A percentile compares a stretch with the other conserved stretches of the same genome.
Evolutionary conservation across 768 basidiomycete species (phyloP).

Genomic region (Dacryopinax primogenitus): DNA sequence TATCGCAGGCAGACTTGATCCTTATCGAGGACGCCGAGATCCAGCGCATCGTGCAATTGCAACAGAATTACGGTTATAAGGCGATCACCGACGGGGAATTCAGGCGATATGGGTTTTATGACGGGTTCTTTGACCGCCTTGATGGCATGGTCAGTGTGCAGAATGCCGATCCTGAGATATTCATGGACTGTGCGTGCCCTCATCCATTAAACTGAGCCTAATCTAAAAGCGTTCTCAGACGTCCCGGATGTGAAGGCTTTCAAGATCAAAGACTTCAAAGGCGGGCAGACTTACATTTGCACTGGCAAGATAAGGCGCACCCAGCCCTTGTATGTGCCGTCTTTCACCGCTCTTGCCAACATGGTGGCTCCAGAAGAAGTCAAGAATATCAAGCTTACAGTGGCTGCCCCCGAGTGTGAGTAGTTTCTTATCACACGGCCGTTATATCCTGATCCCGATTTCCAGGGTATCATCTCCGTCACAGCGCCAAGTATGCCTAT

Average conservation of each 20-base stretch:
- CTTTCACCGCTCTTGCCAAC: slow-evolving; percentile 48
- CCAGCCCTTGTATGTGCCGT: slow-evolving; percentile 47
- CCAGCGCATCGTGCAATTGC: slow-evolving; percentile 12
- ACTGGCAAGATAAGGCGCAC: slow-evolving; percentile 52
- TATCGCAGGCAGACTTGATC: slow-evolving; percentile 9
- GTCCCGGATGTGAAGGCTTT: slow-evolving; percentile 29
- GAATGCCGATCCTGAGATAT: slow-evolving; percentile 37
- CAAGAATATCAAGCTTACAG: slow-evolving; percentile 53
- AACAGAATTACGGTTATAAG: slow-evolving; percentile 12
- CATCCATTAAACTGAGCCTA: slow-evolving; percentile 13
- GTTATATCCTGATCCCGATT: slow-evolving; percentile 34
- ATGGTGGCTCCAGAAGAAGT: slow-evolving; percentile 51
- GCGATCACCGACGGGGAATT: slow-evolving; percentile 14
- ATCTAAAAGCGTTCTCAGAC: slow-evolving; percentile 19
- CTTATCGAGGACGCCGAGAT: slow-evolving; percentile 13
- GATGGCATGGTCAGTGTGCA: slow-evolving; percentile 40
- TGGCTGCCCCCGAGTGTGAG: slow-evolving; percentile 55
- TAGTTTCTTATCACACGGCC: slow-evolving; percentile 55
- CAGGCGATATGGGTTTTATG: slow-evolving; percentile 35
- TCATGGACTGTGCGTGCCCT: slow-evolving; percentile 18
- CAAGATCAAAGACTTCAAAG: slow-evolving; percentile 26
- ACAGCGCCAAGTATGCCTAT: slow-evolving; percentile 19
- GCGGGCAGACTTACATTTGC: slow-evolving; percentile 25
- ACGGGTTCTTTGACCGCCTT: slow-evolving; percentile 54
- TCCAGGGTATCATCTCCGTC: slow-evolving; percentile 22